phyloP scores from a whole-genome alignment of 225 moss, liverwort and hornwort genomes.

The Pseudisothecium myosuroides region DNA sequence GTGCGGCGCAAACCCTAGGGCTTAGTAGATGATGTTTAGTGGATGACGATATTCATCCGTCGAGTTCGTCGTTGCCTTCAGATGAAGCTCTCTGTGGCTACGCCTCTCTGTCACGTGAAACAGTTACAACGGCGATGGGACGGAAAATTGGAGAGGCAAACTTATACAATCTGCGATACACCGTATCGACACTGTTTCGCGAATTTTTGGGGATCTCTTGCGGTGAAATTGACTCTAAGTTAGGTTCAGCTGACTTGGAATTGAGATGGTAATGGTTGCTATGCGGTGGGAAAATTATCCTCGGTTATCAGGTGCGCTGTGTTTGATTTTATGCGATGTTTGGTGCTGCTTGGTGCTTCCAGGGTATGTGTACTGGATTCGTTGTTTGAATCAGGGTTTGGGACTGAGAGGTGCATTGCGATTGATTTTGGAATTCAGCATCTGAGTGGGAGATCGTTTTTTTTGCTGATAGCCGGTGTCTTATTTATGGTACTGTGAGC shows the following conservation, averaged over 20 bases:
- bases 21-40: background rate
- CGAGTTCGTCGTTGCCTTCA: background rate
- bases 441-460: background rate
- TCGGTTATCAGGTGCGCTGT: background rate
- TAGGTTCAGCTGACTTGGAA: background rate
- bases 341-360: background rate
- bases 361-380: background rate
- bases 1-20: conserved; percentile 6
- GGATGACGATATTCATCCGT: background rate
- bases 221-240: background rate
- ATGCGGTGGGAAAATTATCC: background rate
- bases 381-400: background rate
- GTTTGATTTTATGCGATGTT: background rate
- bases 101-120: background rate
- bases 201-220: no score
- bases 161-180: no score
- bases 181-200: no score
- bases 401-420: background rate
- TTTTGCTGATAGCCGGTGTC: background rate
- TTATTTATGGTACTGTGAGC: background rate
- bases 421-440: background rate
- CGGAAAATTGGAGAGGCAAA: background rate
- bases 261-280: background rate
- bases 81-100: background rate
- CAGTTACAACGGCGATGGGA: background rate